phyloP scores from a whole-genome alignment of 176 grass and related monocot genomes.

The Oryza punctata region DNA sequence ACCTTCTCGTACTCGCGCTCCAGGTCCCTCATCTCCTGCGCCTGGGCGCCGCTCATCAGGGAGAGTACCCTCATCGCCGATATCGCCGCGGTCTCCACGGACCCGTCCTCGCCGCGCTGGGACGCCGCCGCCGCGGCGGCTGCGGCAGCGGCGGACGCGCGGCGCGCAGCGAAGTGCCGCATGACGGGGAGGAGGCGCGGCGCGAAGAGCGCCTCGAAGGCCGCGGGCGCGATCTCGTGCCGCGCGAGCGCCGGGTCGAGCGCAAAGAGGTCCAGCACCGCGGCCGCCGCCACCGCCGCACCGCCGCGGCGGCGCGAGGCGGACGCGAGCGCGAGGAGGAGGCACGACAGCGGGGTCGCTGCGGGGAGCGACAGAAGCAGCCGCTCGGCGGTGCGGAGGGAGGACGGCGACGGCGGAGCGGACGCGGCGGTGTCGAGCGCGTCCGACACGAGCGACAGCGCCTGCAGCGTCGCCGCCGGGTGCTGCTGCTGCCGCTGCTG shows the following conservation, averaged over 20 bases:
- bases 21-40: constrained; percentile 54
- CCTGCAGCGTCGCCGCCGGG: constrained; percentile 45
- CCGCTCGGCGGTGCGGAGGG: constrained; percentile 57
- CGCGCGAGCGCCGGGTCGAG: constrained; percentile 64
- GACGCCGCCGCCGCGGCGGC: constrained; percentile 3
- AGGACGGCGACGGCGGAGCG: constrained; percentile 39
- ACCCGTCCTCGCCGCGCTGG: constrained; percentile 22
- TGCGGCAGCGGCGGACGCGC: constrained; percentile 28
- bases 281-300: not conserved
- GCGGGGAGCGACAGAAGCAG: constrained; percentile 48
- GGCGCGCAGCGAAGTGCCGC: constrained; percentile 64
- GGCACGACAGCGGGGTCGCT: constrained; percentile 41
- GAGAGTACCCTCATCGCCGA: constrained; percentile 63
- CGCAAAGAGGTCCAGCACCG: constrained; percentile 63
- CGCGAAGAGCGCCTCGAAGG: constrained; percentile 73
- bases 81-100: constrained; percentile 36
- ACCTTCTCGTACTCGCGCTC: constrained; percentile 61
- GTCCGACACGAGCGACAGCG: constrained; percentile 55
- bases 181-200: constrained; percentile 59
- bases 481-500: not conserved
- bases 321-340: constrained; percentile 55
- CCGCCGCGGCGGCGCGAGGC: constrained; percentile 38
- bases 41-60: constrained; percentile 62
- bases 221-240: constrained; percentile 53
- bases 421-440: constrained; percentile 50